Evolutionary conservation across 139 green algal genomes (phyloP).

Genomic region (Nannochloris sp.): DNA sequence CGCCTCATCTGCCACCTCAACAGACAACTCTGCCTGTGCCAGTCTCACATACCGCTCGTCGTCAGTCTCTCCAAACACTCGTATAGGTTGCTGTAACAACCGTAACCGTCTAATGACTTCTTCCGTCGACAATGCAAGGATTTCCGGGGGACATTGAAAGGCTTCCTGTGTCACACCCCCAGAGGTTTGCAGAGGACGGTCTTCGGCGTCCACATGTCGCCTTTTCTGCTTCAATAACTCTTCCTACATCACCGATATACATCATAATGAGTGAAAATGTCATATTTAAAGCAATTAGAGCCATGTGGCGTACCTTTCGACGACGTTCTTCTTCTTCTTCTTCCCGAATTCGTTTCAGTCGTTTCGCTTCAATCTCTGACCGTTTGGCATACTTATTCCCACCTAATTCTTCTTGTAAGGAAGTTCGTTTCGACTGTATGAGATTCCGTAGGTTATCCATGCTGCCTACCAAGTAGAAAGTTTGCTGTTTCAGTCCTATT

Average conservation of each 20-base stretch:
- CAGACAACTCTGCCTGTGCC: constrained; percentile 42
- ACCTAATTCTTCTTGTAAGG: constrained; percentile 20
- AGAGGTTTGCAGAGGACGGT: no score
- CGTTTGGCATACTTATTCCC: constrained; percentile 39
- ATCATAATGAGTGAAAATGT: not conserved
- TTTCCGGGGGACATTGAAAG: not conserved
- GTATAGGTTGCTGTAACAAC: constrained; percentile 73
- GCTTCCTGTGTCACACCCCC: no score
- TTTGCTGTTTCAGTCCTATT: no score
- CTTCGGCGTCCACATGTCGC: no score
- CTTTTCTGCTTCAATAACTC: not conserved
- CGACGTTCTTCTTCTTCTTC: constrained; percentile 34
- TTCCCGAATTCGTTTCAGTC: constrained; percentile 26
- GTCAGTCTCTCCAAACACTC: constrained; percentile 85
- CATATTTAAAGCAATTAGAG: not conserved
- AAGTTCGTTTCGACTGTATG: constrained; percentile 33
- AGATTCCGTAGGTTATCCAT: constrained; percentile 33
- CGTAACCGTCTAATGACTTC: constrained; percentile 82
- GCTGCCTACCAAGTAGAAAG: not conserved
- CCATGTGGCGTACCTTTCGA: constrained; percentile 21
- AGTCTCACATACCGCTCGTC: constrained; percentile 47
- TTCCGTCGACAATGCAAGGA: not conserved
- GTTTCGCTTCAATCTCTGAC: constrained; percentile 30
- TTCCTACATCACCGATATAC: not conserved
- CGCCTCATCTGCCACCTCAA: constrained; percentile 51